These are phyloP conservation scores for Pseudonectria foliicola DNA, from an alignment of 2,329 filamentous ascomycete genomes.

Conservation along the genomic window DNA sequence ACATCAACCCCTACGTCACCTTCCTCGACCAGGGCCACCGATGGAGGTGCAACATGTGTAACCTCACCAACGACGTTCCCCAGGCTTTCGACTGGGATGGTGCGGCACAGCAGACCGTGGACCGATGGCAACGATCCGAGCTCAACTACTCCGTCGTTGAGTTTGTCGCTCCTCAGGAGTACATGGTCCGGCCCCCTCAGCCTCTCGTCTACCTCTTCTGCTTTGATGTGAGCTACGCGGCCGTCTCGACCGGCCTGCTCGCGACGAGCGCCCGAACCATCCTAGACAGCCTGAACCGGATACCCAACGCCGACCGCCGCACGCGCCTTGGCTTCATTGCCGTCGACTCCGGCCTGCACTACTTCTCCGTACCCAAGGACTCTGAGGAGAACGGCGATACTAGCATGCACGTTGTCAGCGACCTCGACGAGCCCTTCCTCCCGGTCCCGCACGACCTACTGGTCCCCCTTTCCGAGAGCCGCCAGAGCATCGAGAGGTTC, in stretches of 20 bases:
- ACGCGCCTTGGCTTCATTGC: constrained; percentile 93
- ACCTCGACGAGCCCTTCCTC: constrained; percentile 92
- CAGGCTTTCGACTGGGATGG: constrained; percentile 99
- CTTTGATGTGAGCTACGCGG: constrained; percentile 87
- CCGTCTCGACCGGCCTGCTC: constrained; percentile 82
- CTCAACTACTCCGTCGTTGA: constrained; percentile 96
- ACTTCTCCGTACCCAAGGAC: constrained; percentile 91
- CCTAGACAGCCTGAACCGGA: constrained; percentile 86
- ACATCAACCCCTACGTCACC: constrained; percentile 95
- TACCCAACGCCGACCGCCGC: constrained; percentile 93
- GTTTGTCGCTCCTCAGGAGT: constrained; percentile 96
- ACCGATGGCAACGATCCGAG: constrained; percentile 86
- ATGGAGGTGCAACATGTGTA: constrained; percentile 99
- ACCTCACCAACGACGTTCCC: constrained; percentile 96
- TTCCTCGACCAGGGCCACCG: constrained; percentile 96
- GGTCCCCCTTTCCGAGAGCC: constrained; percentile 81
- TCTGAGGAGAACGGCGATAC: constrained; percentile 77
- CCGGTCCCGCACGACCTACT: constrained; percentile 88
- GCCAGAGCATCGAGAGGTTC: constrained; percentile 86
- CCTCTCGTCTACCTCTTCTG: constrained; percentile 93
- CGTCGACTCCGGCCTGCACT: constrained; percentile 89
- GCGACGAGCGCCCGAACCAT: constrained; percentile 92
- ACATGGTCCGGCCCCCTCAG: constrained; percentile 97
- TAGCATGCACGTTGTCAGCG: constrained; percentile 88
- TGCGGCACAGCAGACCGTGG: constrained; percentile 80